These are phyloP conservation scores for Fusarium fracticaudum DNA, from an alignment of 2,329 filamentous ascomycete species.

Conservation along the genomic window DNA sequence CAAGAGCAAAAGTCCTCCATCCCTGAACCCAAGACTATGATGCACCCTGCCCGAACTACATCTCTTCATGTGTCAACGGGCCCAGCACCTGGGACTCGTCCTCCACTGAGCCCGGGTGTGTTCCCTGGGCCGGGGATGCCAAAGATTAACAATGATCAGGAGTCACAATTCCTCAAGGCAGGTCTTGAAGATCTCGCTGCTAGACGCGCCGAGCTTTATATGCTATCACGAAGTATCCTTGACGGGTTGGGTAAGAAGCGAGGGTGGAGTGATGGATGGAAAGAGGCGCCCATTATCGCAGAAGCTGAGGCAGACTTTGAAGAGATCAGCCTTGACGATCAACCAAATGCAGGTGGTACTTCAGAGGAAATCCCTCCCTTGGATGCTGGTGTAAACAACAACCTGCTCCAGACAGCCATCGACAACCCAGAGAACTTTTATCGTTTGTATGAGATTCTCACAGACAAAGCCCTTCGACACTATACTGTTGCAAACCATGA, in stretches of 20 bases:
- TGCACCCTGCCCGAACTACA: constrained; percentile 72
- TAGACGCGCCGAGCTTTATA: constrained; percentile 81
- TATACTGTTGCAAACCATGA: constrained; percentile 81
- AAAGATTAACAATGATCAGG: constrained; percentile 52
- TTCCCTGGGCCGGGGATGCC: constrained; percentile 61
- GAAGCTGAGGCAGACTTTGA: constrained; percentile 62
- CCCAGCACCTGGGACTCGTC: constrained; percentile 48
- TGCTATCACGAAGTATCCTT: constrained; percentile 81
- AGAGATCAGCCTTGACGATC: constrained; percentile 64
- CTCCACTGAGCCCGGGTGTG: constrained; percentile 60
- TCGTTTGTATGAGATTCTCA: constrained; percentile 77
- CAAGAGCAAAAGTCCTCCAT: constrained; percentile 71
- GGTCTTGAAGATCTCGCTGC: constrained; percentile 86
- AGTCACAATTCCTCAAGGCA: constrained; percentile 63
- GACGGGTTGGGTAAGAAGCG: constrained; percentile 76
- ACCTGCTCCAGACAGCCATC: constrained; percentile 68
- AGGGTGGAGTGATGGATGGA: constrained; percentile 83
- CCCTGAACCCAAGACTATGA: constrained; percentile 75
- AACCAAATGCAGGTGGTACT: constrained; percentile 33
- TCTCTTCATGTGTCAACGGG: constrained; percentile 62
- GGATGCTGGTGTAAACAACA: constrained; percentile 52
- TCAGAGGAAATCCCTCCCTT: constrained; percentile 33
- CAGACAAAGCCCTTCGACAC: constrained; percentile 83
- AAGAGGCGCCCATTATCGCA: constrained; percentile 63
- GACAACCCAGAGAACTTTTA: constrained; percentile 72